Evolutionary conservation across 2,329 filamentous ascomycete species (phyloP).

Genomic region (Cladosporium sp.): DNA sequence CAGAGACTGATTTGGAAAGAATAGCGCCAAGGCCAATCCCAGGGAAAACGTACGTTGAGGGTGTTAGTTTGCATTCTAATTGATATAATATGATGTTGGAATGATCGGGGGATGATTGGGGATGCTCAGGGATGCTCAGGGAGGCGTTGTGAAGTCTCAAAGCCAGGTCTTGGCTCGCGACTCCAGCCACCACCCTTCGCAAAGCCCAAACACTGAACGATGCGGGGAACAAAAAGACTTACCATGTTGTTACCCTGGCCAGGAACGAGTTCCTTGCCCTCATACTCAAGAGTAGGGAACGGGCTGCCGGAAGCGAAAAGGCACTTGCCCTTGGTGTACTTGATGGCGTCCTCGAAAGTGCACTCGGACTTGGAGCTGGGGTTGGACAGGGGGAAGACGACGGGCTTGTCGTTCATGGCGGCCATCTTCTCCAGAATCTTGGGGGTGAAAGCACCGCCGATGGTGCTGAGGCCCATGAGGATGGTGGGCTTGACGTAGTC

Average conservation of each 20-base stretch:
- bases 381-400: conserved; percentile 87
- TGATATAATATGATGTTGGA: no score
- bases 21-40: conserved; percentile 92
- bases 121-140: no score
- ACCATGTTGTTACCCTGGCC: conserved; percentile 69
- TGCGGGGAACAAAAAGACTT: conserved; percentile 1
- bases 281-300: conserved; percentile 61
- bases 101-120: no score
- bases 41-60: conserved; percentile 76
- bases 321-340: conserved; percentile 82
- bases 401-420: conserved; percentile 63
- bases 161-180: no score
- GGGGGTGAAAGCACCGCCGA: conserved; percentile 90
- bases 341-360: conserved; percentile 89
- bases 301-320: conserved; percentile 95
- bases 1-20: conserved; percentile 75
- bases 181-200: no score
- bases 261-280: conserved; percentile 44
- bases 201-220: background rate
- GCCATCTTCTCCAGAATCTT: conserved; percentile 64
- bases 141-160: no score
- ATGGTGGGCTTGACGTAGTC: conserved; percentile 94
- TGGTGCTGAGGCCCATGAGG: conserved; percentile 88
- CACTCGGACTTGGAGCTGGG: conserved; percentile 95
- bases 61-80: background rate